These are phyloP conservation scores for Metschnikowia reukaufii DNA, from an alignment of 805 yeast genomes.

Conservation along the genomic window DNA sequence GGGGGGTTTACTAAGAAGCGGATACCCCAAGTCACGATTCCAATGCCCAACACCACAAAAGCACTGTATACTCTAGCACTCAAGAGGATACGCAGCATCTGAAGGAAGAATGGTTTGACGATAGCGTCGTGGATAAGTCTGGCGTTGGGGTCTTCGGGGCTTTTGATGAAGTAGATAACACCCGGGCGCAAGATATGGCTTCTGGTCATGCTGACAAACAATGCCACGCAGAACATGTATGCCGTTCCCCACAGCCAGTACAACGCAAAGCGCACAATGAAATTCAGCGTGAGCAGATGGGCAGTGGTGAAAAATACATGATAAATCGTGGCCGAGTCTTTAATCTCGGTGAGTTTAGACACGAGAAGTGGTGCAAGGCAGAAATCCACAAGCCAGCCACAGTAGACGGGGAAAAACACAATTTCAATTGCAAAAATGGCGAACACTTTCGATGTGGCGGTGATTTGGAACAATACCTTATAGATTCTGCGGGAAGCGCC, in stretches of 20 bases:
- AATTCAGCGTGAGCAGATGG: constrained; percentile 18
- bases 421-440: constrained; percentile 74
- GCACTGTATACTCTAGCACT: constrained; percentile 74
- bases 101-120: constrained; percentile 70
- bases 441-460: constrained; percentile 71
- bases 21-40: constrained; percentile 55
- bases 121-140: constrained; percentile 85
- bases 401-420: constrained; percentile 79
- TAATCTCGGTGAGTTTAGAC: neutral
- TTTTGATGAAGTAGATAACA: constrained; percentile 84
- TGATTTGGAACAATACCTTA: constrained; percentile 51
- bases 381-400: constrained; percentile 76
- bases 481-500: constrained; percentile 54
- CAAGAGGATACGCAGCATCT: constrained; percentile 67
- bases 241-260: constrained; percentile 75
- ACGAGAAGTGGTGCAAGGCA: constrained; percentile 60
- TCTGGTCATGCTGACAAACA: constrained; percentile 83
- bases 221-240: constrained; percentile 86
- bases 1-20: constrained; percentile 27
- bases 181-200: constrained; percentile 76
- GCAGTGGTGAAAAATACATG: constrained; percentile 26
- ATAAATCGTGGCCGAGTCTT: constrained; percentile 14
- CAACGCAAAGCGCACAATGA: constrained; percentile 21
- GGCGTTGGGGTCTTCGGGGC: constrained; percentile 92
- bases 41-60: constrained; percentile 75